phyloP scores from a whole-genome alignment of 2,329 filamentous ascomycete genomes.

The Cercospora zeina region DNA sequence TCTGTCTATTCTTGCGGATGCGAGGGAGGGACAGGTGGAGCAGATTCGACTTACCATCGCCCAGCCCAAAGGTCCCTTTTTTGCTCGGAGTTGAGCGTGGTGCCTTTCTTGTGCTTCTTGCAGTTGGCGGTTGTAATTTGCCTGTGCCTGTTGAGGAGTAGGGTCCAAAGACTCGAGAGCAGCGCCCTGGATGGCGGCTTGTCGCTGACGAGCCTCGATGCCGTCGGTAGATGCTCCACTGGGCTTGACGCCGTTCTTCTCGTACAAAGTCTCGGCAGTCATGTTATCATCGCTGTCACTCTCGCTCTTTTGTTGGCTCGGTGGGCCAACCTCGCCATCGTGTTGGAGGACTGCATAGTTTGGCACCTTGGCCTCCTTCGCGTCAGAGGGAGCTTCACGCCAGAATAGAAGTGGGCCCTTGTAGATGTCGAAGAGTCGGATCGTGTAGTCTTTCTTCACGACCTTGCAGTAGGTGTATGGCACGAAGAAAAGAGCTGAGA shows the following conservation, averaged over 20 bases:
- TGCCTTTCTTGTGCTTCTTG: slow-evolving; percentile 14
- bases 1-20: background rate
- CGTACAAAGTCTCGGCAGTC: slow-evolving; percentile 29
- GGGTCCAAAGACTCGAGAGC: slow-evolving; percentile 1
- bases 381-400: slow-evolving; percentile 30
- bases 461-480: slow-evolving; percentile 62
- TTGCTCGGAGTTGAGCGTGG: slow-evolving; percentile 18
- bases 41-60: slow-evolving; percentile 6
- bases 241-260: slow-evolving; percentile 34
- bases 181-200: background rate
- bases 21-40: background rate
- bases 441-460: slow-evolving; percentile 61
- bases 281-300: slow-evolving; percentile 36
- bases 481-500: slow-evolving; percentile 57
- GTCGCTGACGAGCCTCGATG: slow-evolving; percentile 11
- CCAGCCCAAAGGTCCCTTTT: slow-evolving; percentile 18
- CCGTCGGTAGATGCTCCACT: slow-evolving; percentile 16
- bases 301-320: slow-evolving; percentile 42
- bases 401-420: slow-evolving; percentile 46
- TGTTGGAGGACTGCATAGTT: slow-evolving; percentile 35
- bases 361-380: slow-evolving; percentile 33
- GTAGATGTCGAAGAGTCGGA: slow-evolving; percentile 57
- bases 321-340: slow-evolving; percentile 19
- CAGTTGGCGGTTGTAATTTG: slow-evolving; percentile 16
- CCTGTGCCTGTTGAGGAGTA: slow-evolving; percentile 13